phyloP scores from a whole-genome alignment of 495 filamentous ascomycete species.

The Durotheca rogersii region DNA sequence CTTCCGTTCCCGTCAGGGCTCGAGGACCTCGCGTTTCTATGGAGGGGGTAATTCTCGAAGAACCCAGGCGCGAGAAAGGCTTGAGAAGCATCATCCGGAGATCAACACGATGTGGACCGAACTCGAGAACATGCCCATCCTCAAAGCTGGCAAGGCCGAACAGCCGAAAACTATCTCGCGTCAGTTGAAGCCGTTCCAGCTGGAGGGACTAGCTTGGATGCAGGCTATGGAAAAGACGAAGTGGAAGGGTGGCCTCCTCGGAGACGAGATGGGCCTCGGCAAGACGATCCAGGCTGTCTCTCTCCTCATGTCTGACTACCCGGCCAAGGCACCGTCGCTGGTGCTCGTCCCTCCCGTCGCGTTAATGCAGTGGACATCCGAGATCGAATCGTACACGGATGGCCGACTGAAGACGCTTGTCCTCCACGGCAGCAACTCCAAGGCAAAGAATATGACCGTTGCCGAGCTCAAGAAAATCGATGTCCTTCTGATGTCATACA shows the following conservation, averaged over 20 bases:
- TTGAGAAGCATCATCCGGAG: constrained; percentile 75
- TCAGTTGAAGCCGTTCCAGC: constrained; percentile 85
- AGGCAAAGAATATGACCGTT: constrained; percentile 69
- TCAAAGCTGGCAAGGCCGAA: constrained; percentile 63
- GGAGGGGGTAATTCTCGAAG: neutral
- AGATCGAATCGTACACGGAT: constrained; percentile 89
- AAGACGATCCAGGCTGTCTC: constrained; percentile 98
- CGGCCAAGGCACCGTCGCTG: constrained; percentile 74
- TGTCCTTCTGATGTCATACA: constrained; percentile 96
- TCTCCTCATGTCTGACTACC: constrained; percentile 95
- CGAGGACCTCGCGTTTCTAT: neutral
- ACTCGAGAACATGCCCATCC: constrained; percentile 63
- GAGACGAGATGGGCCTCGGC: constrained; percentile 97
- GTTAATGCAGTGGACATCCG: constrained; percentile 93
- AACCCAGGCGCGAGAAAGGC: constrained; percentile 45
- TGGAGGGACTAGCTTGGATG: constrained; percentile 95
- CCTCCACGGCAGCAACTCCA: constrained; percentile 81
- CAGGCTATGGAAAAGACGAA: constrained; percentile 76
- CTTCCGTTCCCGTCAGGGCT: no score
- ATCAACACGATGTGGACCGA: constrained; percentile 81
- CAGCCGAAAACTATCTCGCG: constrained; percentile 80
- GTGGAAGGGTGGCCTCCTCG: constrained; percentile 86
- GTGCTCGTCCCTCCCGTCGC: constrained; percentile 94
- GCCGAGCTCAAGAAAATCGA: constrained; percentile 79
- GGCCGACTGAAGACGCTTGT: constrained; percentile 85